Conservation (phyloP, 495 filamentous ascomycete genomes). For the Penicillium flavigenum region DNA sequence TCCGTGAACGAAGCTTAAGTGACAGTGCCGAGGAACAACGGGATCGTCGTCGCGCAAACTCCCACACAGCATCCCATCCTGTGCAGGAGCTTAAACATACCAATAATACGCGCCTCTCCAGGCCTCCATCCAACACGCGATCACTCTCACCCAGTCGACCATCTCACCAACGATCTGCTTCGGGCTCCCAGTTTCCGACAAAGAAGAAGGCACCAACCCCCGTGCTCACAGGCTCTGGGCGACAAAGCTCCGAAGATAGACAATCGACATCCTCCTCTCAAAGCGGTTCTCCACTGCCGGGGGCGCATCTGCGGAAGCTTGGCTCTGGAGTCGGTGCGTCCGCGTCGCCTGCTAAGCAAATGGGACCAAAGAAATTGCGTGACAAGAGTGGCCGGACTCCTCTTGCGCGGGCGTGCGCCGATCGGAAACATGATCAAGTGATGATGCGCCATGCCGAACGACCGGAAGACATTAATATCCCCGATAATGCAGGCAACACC, state of each 20-base stretch:
- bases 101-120: conserved; percentile 29
- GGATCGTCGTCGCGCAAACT: conserved; percentile 25
- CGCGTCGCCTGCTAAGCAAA: conserved; percentile 63
- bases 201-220: conserved; percentile 53
- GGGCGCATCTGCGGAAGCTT: conserved; percentile 63
- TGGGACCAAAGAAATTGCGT: conserved; percentile 75
- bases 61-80: conserved; percentile 23
- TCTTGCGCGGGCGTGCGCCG: conserved; percentile 79
- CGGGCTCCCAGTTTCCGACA: conserved; percentile 52
- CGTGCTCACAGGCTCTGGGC: conserved; percentile 45
- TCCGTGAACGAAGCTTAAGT: conserved; percentile 46
- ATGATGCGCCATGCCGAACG: conserved; percentile 68
- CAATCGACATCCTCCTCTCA: conserved; percentile 73
- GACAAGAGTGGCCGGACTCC: conserved; percentile 84
- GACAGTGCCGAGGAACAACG: conserved; percentile 41
- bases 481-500: conserved; percentile 91
- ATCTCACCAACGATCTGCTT: conserved; percentile 61
- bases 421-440: conserved; percentile 69
- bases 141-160: conserved; percentile 61
- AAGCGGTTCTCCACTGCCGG: conserved; percentile 68
- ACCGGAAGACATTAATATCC: conserved; percentile 81
- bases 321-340: conserved; percentile 55
- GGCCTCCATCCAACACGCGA: conserved; percentile 48
- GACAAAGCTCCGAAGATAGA: conserved; percentile 60
- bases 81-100: conserved; percentile 31